Evolutionary conservation across 805 yeast species (phyloP).

Genomic region (Candida cerambycidarum): DNA sequence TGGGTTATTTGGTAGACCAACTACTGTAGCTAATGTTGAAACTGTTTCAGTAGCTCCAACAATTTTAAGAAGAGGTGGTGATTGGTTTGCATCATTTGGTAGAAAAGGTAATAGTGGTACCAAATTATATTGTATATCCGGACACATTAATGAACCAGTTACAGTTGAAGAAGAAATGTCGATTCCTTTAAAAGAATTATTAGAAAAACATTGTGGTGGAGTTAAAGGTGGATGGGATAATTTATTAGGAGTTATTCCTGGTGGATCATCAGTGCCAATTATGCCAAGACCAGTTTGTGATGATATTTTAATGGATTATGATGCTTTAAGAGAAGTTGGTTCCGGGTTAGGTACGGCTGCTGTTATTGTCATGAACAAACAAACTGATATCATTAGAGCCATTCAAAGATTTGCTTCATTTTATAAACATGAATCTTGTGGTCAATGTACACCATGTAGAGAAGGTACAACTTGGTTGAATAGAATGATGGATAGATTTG

Average conservation of each 20-base stretch:
- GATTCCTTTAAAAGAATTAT: slow-evolving; percentile 75
- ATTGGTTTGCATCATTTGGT: slow-evolving; percentile 83
- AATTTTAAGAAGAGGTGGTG: slow-evolving; percentile 84
- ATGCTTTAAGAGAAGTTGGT: slow-evolving; percentile 80
- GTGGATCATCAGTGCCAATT: slow-evolving; percentile 86
- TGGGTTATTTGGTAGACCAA: slow-evolving; percentile 87
- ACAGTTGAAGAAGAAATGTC: slow-evolving; percentile 95
- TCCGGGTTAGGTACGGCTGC: slow-evolving; percentile 93
- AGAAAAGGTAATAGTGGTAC: slow-evolving; percentile 84
- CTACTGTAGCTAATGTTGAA: slow-evolving; percentile 89
- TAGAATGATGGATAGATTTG: slow-evolving; percentile 82
- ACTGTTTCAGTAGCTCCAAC: slow-evolving; percentile 91
- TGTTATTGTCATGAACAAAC: slow-evolving; percentile 86
- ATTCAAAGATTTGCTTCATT: slow-evolving; percentile 82
- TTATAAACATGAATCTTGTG: slow-evolving; percentile 91
- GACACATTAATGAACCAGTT: slow-evolving; percentile 90
- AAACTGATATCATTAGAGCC: slow-evolving; percentile 80
- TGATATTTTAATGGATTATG: slow-evolving; percentile 80
- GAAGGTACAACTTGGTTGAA: slow-evolving; percentile 88
- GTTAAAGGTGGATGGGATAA: slow-evolving; percentile 93
- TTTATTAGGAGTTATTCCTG: slow-evolving; percentile 83
- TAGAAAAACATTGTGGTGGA: slow-evolving; percentile 91
- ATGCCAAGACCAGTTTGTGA: slow-evolving; percentile 68
- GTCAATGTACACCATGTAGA: slow-evolving; percentile 93
- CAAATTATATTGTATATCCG: slow-evolving; percentile 82